These are phyloP conservation scores for Xylaria sp. DNA, from an alignment of 2,329 filamentous ascomycete species.

Conservation along the genomic window DNA sequence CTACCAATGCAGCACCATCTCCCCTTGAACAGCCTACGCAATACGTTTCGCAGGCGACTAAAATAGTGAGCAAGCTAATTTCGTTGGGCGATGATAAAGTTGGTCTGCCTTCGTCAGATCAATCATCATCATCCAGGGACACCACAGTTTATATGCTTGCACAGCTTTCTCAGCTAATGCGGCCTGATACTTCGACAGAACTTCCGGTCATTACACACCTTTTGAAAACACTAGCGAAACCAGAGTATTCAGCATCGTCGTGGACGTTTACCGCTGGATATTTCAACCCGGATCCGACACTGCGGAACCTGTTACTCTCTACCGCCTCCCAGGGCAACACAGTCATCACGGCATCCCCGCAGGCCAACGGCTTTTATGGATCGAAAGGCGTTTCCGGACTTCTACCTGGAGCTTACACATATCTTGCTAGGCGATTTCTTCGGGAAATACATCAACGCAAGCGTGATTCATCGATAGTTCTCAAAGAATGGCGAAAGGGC, in stretches of 20 bases:
- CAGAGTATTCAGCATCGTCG: constrained; percentile 73
- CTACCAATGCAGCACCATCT: constrained; percentile 76
- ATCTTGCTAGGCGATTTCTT: constrained; percentile 85
- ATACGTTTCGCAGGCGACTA: constrained; percentile 77
- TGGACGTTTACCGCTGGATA: constrained; percentile 99
- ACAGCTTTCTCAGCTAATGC: constrained; percentile 87
- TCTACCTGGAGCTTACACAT: constrained; percentile 90
- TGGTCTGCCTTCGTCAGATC: constrained; percentile 41
- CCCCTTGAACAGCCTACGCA: constrained; percentile 76
- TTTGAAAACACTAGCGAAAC: constrained; percentile 72
- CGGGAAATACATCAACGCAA: constrained; percentile 62
- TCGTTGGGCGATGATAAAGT: constrained; percentile 57
- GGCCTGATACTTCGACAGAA: constrained; percentile 85
- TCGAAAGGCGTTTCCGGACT: constrained; percentile 90
- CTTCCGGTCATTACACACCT: constrained; percentile 82
- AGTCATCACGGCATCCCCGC: constrained; percentile 90
- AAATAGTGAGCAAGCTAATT: constrained; percentile 74
- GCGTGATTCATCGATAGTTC: constrained; percentile 67
- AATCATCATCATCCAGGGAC: constrained; percentile 54
- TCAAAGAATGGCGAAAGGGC: constrained; percentile 90
- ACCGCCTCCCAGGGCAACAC: constrained; percentile 78
- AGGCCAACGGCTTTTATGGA: constrained; percentile 94
- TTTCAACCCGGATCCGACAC: constrained; percentile 92
- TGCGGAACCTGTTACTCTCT: constrained; percentile 81
- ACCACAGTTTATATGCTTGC: constrained; percentile 87